Percentiles rank a stretch among this genome's conserved stretches.
Conservation (phyloP, 1,284 basidiomycete genomes). For the Apiotrichum gracile region DNA sequence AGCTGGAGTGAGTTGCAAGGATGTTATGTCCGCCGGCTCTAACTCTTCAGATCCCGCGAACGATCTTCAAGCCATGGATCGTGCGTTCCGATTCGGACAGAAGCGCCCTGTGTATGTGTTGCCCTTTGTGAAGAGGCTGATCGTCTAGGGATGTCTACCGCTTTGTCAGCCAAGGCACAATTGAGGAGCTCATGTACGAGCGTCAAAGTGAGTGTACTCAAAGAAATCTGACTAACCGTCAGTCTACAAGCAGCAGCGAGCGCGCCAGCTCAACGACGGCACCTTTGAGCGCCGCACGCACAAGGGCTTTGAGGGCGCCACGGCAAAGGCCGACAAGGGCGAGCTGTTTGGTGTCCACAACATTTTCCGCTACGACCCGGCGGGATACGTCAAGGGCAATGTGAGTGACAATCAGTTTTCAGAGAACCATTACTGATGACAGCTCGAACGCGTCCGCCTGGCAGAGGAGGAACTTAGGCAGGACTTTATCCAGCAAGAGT, state of each 20-base stretch:
- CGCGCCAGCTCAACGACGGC: constrained; percentile 42
- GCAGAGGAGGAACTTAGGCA: constrained; percentile 30
- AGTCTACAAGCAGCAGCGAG: constrained; percentile 43
- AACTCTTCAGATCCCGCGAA: constrained; percentile 39
- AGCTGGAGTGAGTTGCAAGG: constrained; percentile 39
- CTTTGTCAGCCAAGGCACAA: constrained; percentile 51
- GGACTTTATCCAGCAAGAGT: constrained; percentile 28
- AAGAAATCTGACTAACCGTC: neutral
- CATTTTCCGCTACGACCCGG: constrained; percentile 40
- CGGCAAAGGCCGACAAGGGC: constrained; percentile 25
- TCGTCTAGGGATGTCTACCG: constrained; percentile 49
- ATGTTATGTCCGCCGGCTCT: neutral
- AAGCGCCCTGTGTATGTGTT: constrained; percentile 49
- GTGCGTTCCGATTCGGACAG: constrained; percentile 53
- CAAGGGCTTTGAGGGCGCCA: constrained; percentile 35
- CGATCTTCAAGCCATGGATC: constrained; percentile 50
- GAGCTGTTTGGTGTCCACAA: constrained; percentile 46
- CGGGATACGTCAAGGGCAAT: constrained; percentile 33
- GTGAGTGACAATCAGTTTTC: constrained; percentile 24
- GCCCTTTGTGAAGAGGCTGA: neutral
- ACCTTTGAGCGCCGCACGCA: constrained; percentile 42
- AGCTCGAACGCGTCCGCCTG: constrained; percentile 33
- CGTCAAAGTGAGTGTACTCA: constrained; percentile 39
- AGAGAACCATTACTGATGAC: neutral
- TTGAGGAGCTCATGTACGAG: constrained; percentile 50